Percentiles rank a stretch among this genome's conserved stretches.
Evolutionary conservation across 2,329 filamentous ascomycete genomes (phyloP).

Genomic region (Diplocarpon mali): DNA sequence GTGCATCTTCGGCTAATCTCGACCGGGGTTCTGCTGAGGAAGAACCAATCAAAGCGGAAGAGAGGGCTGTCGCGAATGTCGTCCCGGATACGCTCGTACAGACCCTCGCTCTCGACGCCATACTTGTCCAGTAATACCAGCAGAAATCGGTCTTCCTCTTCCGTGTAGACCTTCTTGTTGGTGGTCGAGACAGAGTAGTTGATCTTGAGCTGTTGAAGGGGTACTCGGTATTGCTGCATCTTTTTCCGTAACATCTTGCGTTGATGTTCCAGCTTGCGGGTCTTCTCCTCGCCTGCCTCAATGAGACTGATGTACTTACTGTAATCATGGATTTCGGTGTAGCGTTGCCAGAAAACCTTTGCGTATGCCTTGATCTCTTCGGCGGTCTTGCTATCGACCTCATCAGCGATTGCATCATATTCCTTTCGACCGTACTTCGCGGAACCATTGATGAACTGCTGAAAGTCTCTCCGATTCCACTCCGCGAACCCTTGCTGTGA

Average conservation of each 20-base stretch:
- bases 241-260: slow-evolving; percentile 90
- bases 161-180: slow-evolving; percentile 99
- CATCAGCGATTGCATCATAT: slow-evolving; percentile 73
- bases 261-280: slow-evolving; percentile 81
- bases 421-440: slow-evolving; percentile 84
- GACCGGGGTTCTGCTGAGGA: slow-evolving; percentile 84
- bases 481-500: slow-evolving; percentile 79
- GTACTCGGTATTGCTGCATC: slow-evolving; percentile 92
- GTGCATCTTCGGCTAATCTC: slow-evolving; percentile 89
- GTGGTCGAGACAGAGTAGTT: slow-evolving; percentile 98
- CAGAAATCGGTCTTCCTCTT: slow-evolving; percentile 93
- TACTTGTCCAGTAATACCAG: slow-evolving; percentile 87
- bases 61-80: slow-evolving; percentile 90
- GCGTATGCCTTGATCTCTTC: slow-evolving; percentile 85
- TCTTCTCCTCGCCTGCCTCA: slow-evolving; percentile 84
- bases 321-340: slow-evolving; percentile 82
- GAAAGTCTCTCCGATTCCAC: slow-evolving; percentile 96
- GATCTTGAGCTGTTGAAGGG: slow-evolving; percentile 93
- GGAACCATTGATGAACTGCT: slow-evolving; percentile 93
- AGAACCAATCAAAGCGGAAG: slow-evolving; percentile 99
- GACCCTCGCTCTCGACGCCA: slow-evolving; percentile 78
- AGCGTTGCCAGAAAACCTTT: slow-evolving; percentile 93
- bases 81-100: slow-evolving; percentile 93
- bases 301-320: slow-evolving; percentile 81
- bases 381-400: slow-evolving; percentile 82